Conservation (phyloP, 2,329 filamentous ascomycete species). For the Bipolaris oryzae region DNA sequence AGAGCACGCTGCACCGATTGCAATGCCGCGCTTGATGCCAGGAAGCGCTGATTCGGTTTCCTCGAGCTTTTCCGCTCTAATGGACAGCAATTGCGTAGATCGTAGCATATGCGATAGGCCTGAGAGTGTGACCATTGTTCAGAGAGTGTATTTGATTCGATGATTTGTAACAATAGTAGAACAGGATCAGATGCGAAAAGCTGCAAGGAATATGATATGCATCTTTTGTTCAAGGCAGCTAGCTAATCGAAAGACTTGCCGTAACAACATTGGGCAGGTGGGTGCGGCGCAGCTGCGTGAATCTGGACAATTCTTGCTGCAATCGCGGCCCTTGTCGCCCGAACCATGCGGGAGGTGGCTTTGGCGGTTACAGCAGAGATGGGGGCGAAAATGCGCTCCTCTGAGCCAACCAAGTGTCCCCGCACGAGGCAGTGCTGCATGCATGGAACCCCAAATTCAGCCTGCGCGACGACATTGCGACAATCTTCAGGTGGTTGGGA, state of each 20-base stretch:
- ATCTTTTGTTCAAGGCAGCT: slow-evolving; percentile 8
- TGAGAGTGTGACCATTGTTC: slow-evolving; percentile 10
- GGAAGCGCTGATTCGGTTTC: slow-evolving; percentile 24
- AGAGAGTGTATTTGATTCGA: background rate
- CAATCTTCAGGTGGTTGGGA: background rate
- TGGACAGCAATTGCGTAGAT: background rate
- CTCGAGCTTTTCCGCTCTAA: slow-evolving; percentile 1
- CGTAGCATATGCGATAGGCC: slow-evolving; percentile 3
- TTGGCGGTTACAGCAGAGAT: slow-evolving; percentile 11
- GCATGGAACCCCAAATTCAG: slow-evolving; percentile 5
- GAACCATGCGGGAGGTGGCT: slow-evolving; percentile 9
- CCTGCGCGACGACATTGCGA: slow-evolving; percentile 6
- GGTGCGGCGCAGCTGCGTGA: slow-evolving; percentile 18
- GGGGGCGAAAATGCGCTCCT: slow-evolving; percentile 2
- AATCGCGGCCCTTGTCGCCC: slow-evolving; percentile 2
- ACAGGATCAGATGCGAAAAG: background rate
- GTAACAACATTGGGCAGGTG: background rate
- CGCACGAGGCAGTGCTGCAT: slow-evolving; percentile 8
- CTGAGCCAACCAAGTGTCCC: slow-evolving; percentile 12
- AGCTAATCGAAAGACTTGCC: slow-evolving; percentile 4
- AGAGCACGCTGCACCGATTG: slow-evolving; percentile 35
- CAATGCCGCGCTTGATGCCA: slow-evolving; percentile 40
- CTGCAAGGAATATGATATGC: background rate
- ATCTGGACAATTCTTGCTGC: slow-evolving; percentile 1
- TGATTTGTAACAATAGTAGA: background rate